Conservation (phyloP, 345 rosid genomes). For the Euphorbia tirucalli region DNA sequence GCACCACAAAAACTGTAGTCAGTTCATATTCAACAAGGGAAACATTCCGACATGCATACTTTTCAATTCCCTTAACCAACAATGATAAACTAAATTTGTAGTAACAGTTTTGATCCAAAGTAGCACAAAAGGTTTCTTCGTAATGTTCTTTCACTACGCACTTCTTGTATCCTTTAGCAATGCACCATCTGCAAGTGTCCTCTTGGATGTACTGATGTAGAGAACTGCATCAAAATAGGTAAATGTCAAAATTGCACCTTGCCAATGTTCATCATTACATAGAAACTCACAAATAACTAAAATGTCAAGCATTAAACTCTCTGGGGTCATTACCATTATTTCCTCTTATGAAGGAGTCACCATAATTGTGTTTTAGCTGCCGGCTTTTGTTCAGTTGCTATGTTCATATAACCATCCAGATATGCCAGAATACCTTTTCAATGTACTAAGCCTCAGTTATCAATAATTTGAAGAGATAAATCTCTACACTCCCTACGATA, state of each 20-base stretch:
- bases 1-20: too few species aligned
- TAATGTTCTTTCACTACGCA: background rate
- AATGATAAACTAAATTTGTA: too few species aligned
- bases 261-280: background rate
- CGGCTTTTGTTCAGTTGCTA: conserved; percentile 97
- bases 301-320: too few species aligned
- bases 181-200: conserved; percentile 69
- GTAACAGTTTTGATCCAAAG: too few species aligned
- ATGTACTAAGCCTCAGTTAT: background rate
- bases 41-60: too few species aligned
- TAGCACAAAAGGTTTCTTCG: too few species aligned
- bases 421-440: conserved; percentile 70
- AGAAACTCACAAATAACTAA: background rate
- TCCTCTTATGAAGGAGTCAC: conserved; percentile 91
- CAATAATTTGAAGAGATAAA: background rate
- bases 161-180: background rate
- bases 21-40: too few species aligned
- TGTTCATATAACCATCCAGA: conserved; percentile 91
- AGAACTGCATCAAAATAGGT: conserved; percentile 57
- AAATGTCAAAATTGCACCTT: background rate
- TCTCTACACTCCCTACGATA: background rate
- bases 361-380: conserved; percentile 83
- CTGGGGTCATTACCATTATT: conserved; percentile 54
- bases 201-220: conserved; percentile 80
- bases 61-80: too few species aligned